phyloP scores from a whole-genome alignment of 768 basidiomycete species.

The Hortiboletus campestris region DNA sequence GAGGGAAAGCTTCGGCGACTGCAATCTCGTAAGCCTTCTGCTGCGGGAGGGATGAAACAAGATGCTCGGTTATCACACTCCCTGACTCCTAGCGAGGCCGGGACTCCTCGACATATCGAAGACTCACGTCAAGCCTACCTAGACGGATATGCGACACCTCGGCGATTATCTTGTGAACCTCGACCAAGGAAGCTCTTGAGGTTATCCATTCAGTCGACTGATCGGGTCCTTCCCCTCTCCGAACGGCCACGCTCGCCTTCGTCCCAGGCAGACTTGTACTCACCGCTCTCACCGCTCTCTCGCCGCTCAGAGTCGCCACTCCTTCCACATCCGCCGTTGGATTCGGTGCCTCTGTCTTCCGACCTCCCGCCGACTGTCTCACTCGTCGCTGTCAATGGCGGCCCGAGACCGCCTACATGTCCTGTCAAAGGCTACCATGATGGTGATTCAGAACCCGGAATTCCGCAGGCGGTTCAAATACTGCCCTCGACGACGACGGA shows the following conservation, averaged over 20 bases:
- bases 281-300: constrained; percentile 11
- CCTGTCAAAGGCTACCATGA: constrained; percentile 4
- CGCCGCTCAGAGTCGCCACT: constrained; percentile 5
- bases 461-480: neutral
- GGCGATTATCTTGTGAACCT: neutral
- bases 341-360: neutral
- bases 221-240: constrained; percentile 20
- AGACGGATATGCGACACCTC: neutral
- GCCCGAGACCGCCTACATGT: neutral
- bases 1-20: constrained; percentile 61
- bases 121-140: neutral
- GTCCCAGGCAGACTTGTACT: constrained; percentile 14
- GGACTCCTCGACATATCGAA: neutral
- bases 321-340: constrained; percentile 1
- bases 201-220: constrained; percentile 18
- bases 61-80: constrained; percentile 6
- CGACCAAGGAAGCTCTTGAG: neutral
- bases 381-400: neutral
- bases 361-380: constrained; percentile 6
- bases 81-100: neutral
- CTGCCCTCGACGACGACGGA: neutral
- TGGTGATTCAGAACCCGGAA: constrained; percentile 3
- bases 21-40: constrained; percentile 35
- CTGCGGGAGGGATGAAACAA: constrained; percentile 7
- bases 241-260: constrained; percentile 11